Evolutionary conservation across 257 asterid genomes (phyloP).

Genomic region (Nicotiana obtusifolia): DNA sequence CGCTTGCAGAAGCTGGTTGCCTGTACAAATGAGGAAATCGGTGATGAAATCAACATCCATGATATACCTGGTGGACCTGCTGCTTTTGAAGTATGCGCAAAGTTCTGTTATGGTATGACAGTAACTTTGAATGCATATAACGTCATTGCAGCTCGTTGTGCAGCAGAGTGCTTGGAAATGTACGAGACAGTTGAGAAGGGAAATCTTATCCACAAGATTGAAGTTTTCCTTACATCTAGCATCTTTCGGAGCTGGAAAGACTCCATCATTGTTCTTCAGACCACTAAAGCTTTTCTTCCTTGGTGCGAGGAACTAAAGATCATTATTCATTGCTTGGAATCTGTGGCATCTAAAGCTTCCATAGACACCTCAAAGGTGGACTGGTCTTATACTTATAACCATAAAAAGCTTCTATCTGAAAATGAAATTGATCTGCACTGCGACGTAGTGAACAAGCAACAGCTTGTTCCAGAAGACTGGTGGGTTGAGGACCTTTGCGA

Average conservation of each 20-base stretch:
- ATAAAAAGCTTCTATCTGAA: constrained; percentile 45
- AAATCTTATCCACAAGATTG: constrained; percentile 77
- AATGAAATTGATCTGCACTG: constrained; percentile 37
- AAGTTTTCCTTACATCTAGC: constrained; percentile 70
- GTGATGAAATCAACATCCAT: constrained; percentile 42
- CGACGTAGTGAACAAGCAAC: constrained; percentile 53
- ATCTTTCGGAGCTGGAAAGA: constrained; percentile 86
- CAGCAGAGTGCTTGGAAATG: constrained; percentile 87
- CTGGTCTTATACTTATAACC: constrained; percentile 72
- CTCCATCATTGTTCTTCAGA: constrained; percentile 74
- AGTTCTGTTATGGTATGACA: constrained; percentile 78
- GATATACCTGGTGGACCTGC: constrained; percentile 80
- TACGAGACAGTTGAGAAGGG: constrained; percentile 70
- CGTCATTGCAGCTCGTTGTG: constrained; percentile 77
- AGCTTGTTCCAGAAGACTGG: constrained; percentile 69
- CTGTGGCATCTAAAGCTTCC: constrained; percentile 62
- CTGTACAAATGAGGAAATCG: constrained; percentile 29
- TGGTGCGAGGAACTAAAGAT: constrained; percentile 67
- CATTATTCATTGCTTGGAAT: constrained; percentile 52
- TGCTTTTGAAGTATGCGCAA: constrained; percentile 76
- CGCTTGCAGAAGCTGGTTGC: constrained; percentile 62
- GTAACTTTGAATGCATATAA: constrained; percentile 80
- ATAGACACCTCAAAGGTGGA: constrained; percentile 53
- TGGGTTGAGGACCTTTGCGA: constrained; percentile 92
- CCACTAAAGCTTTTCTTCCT: constrained; percentile 58